phyloP scores from a whole-genome alignment of 176 grass and related monocot species.

The Eragrostis nindensis region DNA sequence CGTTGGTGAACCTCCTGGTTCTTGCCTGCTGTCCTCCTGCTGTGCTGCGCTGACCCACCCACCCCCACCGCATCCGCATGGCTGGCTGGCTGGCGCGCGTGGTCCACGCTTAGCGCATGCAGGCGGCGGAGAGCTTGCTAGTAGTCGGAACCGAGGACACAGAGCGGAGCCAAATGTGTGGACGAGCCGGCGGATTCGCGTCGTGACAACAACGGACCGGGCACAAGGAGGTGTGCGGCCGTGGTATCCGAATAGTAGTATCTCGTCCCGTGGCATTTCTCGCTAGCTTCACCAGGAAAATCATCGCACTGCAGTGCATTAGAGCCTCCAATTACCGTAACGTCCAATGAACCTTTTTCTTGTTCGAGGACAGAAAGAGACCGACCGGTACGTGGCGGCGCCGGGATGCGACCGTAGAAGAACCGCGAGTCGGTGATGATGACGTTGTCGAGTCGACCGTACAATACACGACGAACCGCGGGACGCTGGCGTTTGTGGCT shows the following conservation, averaged over 20 bases:
- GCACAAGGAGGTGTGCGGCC: neutral
- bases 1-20: neutral
- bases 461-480: neutral
- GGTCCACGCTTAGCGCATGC: too few relatives aligned
- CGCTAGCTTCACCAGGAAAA: neutral
- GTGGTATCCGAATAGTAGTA: too few relatives aligned
- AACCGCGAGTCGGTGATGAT: too few relatives aligned
- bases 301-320: too few relatives aligned
- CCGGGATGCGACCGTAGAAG: neutral
- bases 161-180: neutral
- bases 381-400: too few relatives aligned
- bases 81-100: constrained; percentile 1
- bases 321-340: too few relatives aligned
- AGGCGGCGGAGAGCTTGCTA: neutral
- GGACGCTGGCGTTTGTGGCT: neutral
- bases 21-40: neutral
- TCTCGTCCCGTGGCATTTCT: neutral
- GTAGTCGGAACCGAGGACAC: neutral
- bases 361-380: neutral
- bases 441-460: too few relatives aligned
- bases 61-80: neutral
- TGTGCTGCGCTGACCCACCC: neutral
- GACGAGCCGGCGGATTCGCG: neutral
- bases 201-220: neutral
- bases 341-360: neutral